Evolutionary conservation across 768 basidiomycete species (phyloP).

Genomic region (Mycena rebaudengoi): DNA sequence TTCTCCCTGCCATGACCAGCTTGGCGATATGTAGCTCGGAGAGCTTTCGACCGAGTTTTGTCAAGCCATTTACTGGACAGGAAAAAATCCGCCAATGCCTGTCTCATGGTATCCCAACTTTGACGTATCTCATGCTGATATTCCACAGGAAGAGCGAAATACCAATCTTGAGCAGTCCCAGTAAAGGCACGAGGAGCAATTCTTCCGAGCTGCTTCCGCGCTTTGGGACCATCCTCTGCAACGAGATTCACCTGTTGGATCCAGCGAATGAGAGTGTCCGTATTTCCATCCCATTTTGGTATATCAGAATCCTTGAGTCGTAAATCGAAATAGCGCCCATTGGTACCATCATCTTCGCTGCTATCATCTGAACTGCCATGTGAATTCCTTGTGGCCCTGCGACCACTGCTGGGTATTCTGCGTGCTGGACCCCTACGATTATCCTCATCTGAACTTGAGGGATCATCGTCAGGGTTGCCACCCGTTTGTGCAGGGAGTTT

Average conservation of each 20-base stretch:
- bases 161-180: background rate
- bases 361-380: background rate
- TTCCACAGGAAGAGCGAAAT: background rate
- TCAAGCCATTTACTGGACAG: slow-evolving; percentile 22
- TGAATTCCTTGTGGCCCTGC: background rate
- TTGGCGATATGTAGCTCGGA: slow-evolving; percentile 27
- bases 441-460: background rate
- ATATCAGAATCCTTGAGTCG: background rate
- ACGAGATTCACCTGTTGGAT: background rate
- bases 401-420: background rate
- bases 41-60: slow-evolving; percentile 18
- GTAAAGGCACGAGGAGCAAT: background rate
- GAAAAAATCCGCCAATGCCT: slow-evolving; percentile 16
- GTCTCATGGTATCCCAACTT: background rate
- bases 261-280: background rate
- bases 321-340: background rate
- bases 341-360: background rate
- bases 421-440: background rate
- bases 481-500: background rate
- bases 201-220: background rate
- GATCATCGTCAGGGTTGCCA: background rate
- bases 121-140: background rate
- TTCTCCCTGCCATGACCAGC: slow-evolving; percentile 19
- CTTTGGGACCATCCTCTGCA: background rate
- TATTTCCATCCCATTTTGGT: background rate